phyloP scores from a whole-genome alignment of 805 yeast species.

The Hanseniaspora vineae region DNA sequence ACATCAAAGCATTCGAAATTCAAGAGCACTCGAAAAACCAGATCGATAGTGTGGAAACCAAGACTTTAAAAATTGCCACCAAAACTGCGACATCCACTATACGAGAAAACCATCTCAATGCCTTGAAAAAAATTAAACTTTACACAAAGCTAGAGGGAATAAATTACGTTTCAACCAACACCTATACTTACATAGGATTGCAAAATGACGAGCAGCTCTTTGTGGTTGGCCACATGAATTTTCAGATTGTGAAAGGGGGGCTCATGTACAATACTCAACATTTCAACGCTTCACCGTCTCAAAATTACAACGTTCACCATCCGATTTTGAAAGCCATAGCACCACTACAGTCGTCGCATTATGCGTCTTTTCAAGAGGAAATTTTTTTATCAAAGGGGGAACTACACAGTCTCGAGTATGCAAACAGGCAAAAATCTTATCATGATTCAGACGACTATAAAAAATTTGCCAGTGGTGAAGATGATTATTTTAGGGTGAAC shows the following conservation, averaged over 20 bases:
- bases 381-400: background rate
- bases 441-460: no score
- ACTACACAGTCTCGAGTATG: background rate
- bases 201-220: conserved; percentile 14
- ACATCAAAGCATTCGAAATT: no score
- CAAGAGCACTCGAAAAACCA: background rate
- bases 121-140: background rate
- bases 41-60: background rate
- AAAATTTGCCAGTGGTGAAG: no score
- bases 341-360: conserved; percentile 12
- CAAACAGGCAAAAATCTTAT: no score
- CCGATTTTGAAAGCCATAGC: background rate
- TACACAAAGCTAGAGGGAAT: background rate
- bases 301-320: conserved; percentile 5
- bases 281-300: conserved; percentile 19
- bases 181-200: conserved; percentile 11
- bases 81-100: background rate
- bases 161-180: background rate
- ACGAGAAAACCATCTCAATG: background rate
- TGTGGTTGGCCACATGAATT: conserved; percentile 16
- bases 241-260: conserved; percentile 23
- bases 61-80: background rate
- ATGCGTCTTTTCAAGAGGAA: conserved; percentile 10
- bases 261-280: conserved; percentile 19
- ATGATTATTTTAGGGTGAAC: background rate